Evolutionary conservation across 1,284 basidiomycete genomes (phyloP), one percentile per base, ranked within the genome.

Genomic region (Melampsora americana): DNA sequence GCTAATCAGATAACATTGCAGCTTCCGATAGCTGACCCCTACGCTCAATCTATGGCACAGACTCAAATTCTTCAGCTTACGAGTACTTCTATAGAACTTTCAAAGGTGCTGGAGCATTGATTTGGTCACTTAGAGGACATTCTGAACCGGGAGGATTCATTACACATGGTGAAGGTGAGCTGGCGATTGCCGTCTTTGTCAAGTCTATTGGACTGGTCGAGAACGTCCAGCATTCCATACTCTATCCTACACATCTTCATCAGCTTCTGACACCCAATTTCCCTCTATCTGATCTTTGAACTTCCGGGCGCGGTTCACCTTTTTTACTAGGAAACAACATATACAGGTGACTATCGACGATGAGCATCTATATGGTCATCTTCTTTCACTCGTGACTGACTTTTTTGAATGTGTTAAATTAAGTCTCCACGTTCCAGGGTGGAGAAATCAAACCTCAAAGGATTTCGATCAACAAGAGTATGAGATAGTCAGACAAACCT

Each of bases 371-470:
- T 61, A 18, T 6, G 2, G 60, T 20, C 5, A 28, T 32, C n/a
- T 61, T 61, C 6, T 7, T 61, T 61, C n/a, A 61, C 2, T 6
- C 2, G 5, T 61, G 16, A 6, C 60, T 26, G 60, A 61, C 26
- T 20, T 32, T n/a, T n/a, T 26, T 32, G 23, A 14, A 6, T 28
- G n/a, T 26, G 4, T 61, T 20, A 35, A 35, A 35, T 61, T 32
- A 61, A 28, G 60, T 61, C 60, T 61, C 32, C 72, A 75, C 66
- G 71, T 74, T n/a, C 72, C 72, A 39, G 72, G 72, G 23, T 75
- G 48, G 50, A 20, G n/a, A 20, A 46, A 48, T 18, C 72, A 75
- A 56, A 67, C 72, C 26, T 75, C 72, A 1, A 60, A 67, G 30
- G 16, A 59, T 32, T 75, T 75, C 26, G 72, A 75, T 66, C 64